These are phyloP conservation scores for Backusella tarrabulga DNA, from an alignment of 192 early-diverging fungal species.

Conservation along the genomic window DNA sequence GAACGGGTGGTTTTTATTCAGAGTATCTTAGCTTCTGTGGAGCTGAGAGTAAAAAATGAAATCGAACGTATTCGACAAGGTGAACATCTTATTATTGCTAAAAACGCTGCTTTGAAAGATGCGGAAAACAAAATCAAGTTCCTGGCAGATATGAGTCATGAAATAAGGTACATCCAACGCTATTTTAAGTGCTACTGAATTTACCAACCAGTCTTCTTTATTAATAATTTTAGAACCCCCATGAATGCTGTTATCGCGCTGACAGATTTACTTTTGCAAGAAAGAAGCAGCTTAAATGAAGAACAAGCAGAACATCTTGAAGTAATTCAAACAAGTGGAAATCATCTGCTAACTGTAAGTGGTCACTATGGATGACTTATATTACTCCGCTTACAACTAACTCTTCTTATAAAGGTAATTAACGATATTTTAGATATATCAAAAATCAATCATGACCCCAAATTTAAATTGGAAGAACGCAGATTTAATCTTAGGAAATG, in stretches of 20 bases:
- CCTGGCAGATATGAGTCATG: constrained; percentile 56
- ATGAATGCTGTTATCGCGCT: constrained; percentile 58
- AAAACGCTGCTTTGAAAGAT: constrained; percentile 46
- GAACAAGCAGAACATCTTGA: constrained; percentile 51
- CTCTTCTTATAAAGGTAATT: constrained; percentile 39
- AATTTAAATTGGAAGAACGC: constrained; percentile 49
- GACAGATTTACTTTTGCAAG: constrained; percentile 48
- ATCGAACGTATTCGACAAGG: constrained; percentile 39
- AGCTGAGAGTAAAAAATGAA: constrained; percentile 39
- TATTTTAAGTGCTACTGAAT: background rate
- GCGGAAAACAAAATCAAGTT: constrained; percentile 57
- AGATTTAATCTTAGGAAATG: constrained; percentile 51
- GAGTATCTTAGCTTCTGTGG: constrained; percentile 31
- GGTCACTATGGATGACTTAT: background rate
- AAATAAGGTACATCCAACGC: constrained; percentile 41
- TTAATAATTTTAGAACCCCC: constrained; percentile 40
- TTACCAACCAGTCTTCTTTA: background rate
- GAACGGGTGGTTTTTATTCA: constrained; percentile 31
- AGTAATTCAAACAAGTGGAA: constrained; percentile 56
- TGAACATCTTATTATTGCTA: constrained; percentile 38
- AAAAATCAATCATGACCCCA: constrained; percentile 53
- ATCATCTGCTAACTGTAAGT: constrained; percentile 53
- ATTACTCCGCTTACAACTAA: background rate
- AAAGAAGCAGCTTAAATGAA: constrained; percentile 41
- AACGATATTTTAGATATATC: constrained; percentile 58